Percentiles rank a stretch among this genome's conserved stretches.
Evolutionary conservation across 805 yeast species (phyloP).

Genomic region (Candida hispaniensis): DNA sequence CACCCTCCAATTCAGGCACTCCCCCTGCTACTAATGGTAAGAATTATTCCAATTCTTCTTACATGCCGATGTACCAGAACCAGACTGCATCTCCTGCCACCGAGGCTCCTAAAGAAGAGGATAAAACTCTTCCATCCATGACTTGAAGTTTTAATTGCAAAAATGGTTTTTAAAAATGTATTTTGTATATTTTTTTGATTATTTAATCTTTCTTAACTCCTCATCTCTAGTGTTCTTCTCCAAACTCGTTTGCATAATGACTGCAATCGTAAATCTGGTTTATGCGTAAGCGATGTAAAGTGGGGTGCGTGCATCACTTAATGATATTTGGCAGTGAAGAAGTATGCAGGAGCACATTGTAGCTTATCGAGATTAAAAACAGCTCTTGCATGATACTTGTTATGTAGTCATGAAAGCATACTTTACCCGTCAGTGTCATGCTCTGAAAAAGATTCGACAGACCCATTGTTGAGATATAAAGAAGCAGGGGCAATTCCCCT

Average conservation of each 20-base stretch:
- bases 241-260: too few species aligned
- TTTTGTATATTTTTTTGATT: not conserved
- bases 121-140: conserved; percentile 12
- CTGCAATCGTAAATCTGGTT: too few species aligned
- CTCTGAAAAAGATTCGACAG: conserved; percentile 18
- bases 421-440: conserved; percentile 14
- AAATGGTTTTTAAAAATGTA: not conserved
- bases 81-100: conserved; percentile 20
- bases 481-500: conserved; percentile 30
- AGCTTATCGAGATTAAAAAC: too few species aligned
- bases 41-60: conserved; percentile 18
- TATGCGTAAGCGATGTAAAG: too few species aligned
- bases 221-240: too few species aligned
- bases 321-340: too few species aligned
- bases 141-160: not conserved
- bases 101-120: conserved; percentile 17
- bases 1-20: conserved; percentile 11
- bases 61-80: conserved; percentile 21
- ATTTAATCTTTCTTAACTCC: too few species aligned
- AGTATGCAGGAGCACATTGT: too few species aligned
- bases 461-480: conserved; percentile 20
- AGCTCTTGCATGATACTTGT: conserved; percentile 3
- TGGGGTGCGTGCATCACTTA: too few species aligned
- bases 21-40: conserved; percentile 15
- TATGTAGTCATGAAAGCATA: conserved; percentile 13